phyloP scores from a whole-genome alignment of 768 basidiomycete species.

The Neoboletus subvelutipes region DNA sequence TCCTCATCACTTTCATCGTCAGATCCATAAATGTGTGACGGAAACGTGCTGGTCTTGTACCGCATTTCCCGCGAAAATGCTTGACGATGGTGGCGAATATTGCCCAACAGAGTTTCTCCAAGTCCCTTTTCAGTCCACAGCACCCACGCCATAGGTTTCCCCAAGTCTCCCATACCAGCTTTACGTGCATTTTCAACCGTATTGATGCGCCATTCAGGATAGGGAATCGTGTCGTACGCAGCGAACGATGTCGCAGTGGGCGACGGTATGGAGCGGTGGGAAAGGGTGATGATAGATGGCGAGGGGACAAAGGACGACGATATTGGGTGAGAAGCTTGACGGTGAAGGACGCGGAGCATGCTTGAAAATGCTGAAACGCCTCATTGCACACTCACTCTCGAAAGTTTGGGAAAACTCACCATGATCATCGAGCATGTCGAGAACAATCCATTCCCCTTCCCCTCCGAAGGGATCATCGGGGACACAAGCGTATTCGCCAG shows the following conservation, averaged over 20 bases:
- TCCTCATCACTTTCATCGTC: conserved; percentile 42
- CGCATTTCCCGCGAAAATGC: conserved; percentile 25
- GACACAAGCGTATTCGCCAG: background rate
- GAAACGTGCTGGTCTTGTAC: conserved; percentile 14
- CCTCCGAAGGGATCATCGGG: conserved; percentile 10
- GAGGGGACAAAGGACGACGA: conserved; percentile 43
- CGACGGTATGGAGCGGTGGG: conserved; percentile 32
- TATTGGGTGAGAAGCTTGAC: conserved; percentile 36
- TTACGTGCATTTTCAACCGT: conserved; percentile 51
- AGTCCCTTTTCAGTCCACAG: conserved; percentile 32
- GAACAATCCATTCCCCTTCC: conserved; percentile 48
- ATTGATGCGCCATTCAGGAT: conserved; percentile 65
- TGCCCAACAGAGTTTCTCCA: conserved; percentile 21
- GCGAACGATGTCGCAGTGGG: conserved; percentile 18
- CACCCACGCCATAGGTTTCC: conserved; percentile 52
- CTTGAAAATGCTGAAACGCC: conserved; percentile 42
- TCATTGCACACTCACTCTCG: background rate
- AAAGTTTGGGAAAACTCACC: conserved; percentile 27
- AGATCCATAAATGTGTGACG: conserved; percentile 14
- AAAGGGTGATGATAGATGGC: conserved; percentile 56
- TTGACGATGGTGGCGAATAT: conserved; percentile 24
- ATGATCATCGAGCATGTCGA: conserved; percentile 50
- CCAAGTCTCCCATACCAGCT: conserved; percentile 59
- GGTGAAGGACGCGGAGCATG: conserved; percentile 54
- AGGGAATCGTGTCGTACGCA: conserved; percentile 44